phyloP scores from a whole-genome alignment of 176 grass and related monocot species.

The Triticum turgidum region DNA sequence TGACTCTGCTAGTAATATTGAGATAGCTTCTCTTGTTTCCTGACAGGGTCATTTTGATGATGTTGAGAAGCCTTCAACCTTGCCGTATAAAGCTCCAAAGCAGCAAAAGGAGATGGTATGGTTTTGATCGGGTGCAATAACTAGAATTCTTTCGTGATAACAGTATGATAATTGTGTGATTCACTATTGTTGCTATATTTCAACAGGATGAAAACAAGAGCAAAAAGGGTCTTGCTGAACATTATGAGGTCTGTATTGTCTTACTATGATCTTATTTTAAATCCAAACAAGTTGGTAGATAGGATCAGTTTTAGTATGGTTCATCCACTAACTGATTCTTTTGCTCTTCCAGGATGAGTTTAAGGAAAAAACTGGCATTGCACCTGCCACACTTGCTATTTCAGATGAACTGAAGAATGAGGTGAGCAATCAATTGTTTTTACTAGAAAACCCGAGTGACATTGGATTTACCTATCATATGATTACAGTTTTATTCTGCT shows the following conservation, averaged over 20 bases:
- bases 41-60: constrained; percentile 88
- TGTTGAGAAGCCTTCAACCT: constrained; percentile 62
- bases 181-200: constrained; percentile 24
- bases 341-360: constrained; percentile 69
- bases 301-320: not conserved
- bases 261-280: not conserved
- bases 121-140: constrained; percentile 22
- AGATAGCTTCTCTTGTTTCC: constrained; percentile 4
- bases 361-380: constrained; percentile 60
- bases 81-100: constrained; percentile 73
- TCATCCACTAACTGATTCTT: constrained; percentile 19
- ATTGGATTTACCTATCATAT: not conserved
- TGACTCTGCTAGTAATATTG: constrained; percentile 22
- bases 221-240: constrained; percentile 91
- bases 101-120: constrained; percentile 73
- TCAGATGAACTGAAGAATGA: constrained; percentile 81
- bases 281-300: constrained; percentile 11
- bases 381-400: constrained; percentile 59
- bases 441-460: constrained; percentile 14
- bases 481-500: not conserved
- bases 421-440: constrained; percentile 34
- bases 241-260: constrained; percentile 73
- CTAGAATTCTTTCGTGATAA: not conserved
- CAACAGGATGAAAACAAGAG: constrained; percentile 93
- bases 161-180: constrained; percentile 13